A percentile compares a stretch with the other conserved stretches of the same genome.
These are phyloP conservation scores for Aspergillus terreus DNA, from an alignment of 2,329 filamentous ascomycete genomes.

Conservation along the genomic window DNA sequence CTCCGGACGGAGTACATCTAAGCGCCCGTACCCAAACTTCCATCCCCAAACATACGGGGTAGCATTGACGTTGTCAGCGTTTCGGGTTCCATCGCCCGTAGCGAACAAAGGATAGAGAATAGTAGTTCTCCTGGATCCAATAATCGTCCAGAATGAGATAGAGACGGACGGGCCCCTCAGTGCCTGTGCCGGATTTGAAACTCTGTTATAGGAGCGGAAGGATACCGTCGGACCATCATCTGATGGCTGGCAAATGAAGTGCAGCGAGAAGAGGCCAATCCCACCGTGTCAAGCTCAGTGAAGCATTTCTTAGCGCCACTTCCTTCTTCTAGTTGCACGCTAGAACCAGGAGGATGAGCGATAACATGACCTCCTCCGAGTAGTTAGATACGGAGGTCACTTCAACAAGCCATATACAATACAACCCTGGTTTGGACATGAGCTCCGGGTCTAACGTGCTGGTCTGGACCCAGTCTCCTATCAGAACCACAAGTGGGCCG, in stretches of 20 bases:
- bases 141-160: neutral
- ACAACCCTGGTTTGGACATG: neutral
- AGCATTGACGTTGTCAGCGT: neutral
- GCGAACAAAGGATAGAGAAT: neutral
- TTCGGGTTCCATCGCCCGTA: neutral
- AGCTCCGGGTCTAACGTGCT: neutral
- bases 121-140: neutral
- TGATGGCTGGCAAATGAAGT: neutral
- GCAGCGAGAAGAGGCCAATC: neutral
- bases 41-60: neutral
- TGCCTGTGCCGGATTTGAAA: neutral
- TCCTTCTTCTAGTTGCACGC: conserved; percentile 2
- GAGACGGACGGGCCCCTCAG: neutral
- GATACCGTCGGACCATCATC: neutral
- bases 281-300: neutral
- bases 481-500: neutral
- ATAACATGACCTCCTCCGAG: neutral
- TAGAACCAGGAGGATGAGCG: neutral
- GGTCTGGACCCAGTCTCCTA: neutral
- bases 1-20: too few species aligned
- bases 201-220: neutral
- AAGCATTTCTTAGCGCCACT: neutral
- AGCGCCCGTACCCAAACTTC: too few species aligned
- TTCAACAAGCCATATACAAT: neutral
- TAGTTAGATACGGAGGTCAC: neutral